Conservation (phyloP, 78 protist genomes). For the Speleostelium caveatum region DNA sequence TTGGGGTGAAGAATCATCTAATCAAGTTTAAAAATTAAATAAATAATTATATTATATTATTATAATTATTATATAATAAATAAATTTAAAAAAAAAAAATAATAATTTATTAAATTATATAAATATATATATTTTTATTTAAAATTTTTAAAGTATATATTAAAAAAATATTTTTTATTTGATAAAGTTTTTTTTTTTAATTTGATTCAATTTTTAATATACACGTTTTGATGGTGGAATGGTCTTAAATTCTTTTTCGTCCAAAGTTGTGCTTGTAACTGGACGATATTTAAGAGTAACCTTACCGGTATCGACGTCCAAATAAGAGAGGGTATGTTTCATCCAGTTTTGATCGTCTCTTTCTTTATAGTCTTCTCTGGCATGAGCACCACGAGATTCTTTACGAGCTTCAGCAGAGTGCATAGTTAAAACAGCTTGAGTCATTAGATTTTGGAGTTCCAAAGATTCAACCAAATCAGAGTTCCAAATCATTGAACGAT, state of each 20-base stretch:
- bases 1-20: constrained; percentile 3
- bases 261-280: constrained; percentile 70
- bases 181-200: background rate
- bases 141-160: background rate
- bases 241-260: constrained; percentile 70
- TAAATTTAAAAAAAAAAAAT: too few species aligned
- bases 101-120: too few species aligned
- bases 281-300: constrained; percentile 88
- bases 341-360: constrained; percentile 97
- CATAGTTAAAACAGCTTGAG: constrained; percentile 94
- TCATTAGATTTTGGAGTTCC: constrained; percentile 98
- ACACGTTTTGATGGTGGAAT: constrained; percentile 76
- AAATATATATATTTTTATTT: too few species aligned
- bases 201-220: constrained; percentile 74
- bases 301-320: constrained; percentile 87
- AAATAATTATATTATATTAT: too few species aligned
- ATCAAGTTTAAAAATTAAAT: too few species aligned
- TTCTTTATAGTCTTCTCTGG: constrained; percentile 97
- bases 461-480: constrained; percentile 97
- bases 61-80: too few species aligned
- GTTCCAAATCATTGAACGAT: constrained; percentile 92
- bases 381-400: constrained; percentile 99
- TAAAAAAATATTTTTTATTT: background rate
- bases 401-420: constrained; percentile 95
- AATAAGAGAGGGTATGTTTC: constrained; percentile 96